phyloP scores from a whole-genome alignment of 2,329 filamentous ascomycete species.

The Clonostachys byssicola region DNA sequence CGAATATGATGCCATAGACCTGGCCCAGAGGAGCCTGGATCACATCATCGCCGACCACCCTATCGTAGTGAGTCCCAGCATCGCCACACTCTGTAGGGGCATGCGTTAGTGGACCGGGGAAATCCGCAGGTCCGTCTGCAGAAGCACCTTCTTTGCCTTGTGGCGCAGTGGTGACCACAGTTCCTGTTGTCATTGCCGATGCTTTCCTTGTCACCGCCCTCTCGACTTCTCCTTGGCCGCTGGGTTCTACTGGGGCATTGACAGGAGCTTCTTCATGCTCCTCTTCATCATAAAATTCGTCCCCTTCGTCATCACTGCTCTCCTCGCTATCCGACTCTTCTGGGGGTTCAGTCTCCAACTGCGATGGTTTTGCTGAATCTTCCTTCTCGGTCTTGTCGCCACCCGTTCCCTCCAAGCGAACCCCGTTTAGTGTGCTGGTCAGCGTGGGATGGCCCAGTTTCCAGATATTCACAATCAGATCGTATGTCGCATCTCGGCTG shows the following conservation, averaged over 20 bases:
- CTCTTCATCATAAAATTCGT: conserved; percentile 76
- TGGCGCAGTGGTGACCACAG: conserved; percentile 21
- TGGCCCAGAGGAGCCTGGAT: conserved; percentile 88
- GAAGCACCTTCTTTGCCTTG: conserved; percentile 1
- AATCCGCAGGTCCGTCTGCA: conserved; percentile 53
- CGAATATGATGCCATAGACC: conserved; percentile 85
- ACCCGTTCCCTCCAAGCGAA: conserved; percentile 73
- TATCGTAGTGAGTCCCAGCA: conserved; percentile 74
- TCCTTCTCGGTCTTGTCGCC: conserved; percentile 91
- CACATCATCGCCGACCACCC: conserved; percentile 77
- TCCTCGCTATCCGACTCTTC: conserved; percentile 30
- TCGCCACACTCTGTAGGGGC: conserved; percentile 84
- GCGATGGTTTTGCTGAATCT: conserved; percentile 29
- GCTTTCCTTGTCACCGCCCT: conserved; percentile 66
- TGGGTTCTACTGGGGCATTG: conserved; percentile 31
- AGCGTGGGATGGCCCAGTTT: conserved; percentile 92
- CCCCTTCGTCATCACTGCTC: conserved; percentile 61
- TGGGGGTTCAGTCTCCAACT: neutral
- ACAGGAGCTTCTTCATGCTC: conserved; percentile 76
- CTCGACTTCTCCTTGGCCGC: conserved; percentile 49
- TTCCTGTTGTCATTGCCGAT: conserved; percentile 48
- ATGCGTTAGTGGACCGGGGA: conserved; percentile 81
- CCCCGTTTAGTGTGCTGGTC: conserved; percentile 86
- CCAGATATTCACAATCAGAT: conserved; percentile 97
- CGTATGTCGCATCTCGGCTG: conserved; percentile 92